These are phyloP conservation scores for Citrullus amarus DNA, from an alignment of 306 rosid species.

Conservation along the genomic window DNA sequence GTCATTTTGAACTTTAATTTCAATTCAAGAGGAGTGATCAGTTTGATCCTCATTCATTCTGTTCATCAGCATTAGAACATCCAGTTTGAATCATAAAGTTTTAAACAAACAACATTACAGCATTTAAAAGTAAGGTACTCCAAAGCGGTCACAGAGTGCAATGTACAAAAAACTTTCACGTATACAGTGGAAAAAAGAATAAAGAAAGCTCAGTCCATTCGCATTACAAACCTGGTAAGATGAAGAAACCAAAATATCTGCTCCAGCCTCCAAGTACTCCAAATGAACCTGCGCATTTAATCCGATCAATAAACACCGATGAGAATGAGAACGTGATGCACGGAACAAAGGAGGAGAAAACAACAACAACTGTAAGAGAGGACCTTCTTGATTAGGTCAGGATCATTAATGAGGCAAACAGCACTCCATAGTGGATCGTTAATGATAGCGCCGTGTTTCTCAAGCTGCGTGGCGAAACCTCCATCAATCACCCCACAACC, in stretches of 20 bases:
- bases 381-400: slow-evolving; percentile 56
- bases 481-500: slow-evolving; percentile 74
- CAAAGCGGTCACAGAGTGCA: background rate
- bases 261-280: slow-evolving; percentile 83
- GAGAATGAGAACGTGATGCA: background rate
- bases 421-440: slow-evolving; percentile 91
- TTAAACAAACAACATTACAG: background rate
- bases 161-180: background rate
- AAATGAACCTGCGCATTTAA: slow-evolving; percentile 45
- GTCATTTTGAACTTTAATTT: background rate
- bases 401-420: slow-evolving; percentile 51
- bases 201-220: background rate
- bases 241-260: slow-evolving; percentile 69
- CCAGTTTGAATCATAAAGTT: background rate
- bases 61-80: background rate
- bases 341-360: background rate
- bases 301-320: background rate
- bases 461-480: slow-evolving; percentile 82
- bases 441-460: slow-evolving; percentile 58
- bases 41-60: background rate
- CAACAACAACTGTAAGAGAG: background rate
- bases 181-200: background rate
- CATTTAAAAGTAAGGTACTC: background rate
- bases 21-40: background rate
- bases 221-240: slow-evolving; percentile 64